These are phyloP conservation scores for Lachancea lanzarotensis DNA, from an alignment of 805 yeast genomes.

Conservation along the genomic window DNA sequence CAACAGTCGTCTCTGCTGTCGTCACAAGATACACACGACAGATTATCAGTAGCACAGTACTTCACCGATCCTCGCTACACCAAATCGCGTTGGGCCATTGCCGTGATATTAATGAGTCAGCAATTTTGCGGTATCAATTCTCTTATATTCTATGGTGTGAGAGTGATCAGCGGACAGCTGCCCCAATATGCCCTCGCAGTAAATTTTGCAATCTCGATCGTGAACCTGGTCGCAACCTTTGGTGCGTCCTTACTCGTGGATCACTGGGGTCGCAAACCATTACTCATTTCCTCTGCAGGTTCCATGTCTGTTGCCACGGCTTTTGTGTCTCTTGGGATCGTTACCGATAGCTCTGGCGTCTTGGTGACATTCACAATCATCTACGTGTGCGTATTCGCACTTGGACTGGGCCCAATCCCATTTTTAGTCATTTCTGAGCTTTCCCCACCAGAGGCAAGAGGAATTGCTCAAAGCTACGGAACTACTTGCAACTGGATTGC, in stretches of 20 bases:
- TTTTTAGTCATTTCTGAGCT: constrained; percentile 82
- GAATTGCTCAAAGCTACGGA: constrained; percentile 89
- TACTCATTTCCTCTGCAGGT: constrained; percentile 57
- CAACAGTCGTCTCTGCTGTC: constrained; percentile 3
- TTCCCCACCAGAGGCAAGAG: constrained; percentile 73
- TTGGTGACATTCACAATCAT: constrained; percentile 60
- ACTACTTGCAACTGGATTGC: constrained; percentile 88
- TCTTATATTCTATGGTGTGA: constrained; percentile 88
- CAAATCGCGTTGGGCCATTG: constrained; percentile 57
- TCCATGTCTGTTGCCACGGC: constrained; percentile 64
- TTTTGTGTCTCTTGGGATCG: constrained; percentile 61
- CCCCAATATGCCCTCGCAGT: constrained; percentile 67
- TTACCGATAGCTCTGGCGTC: constrained; percentile 38
- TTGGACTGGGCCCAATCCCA: constrained; percentile 95
- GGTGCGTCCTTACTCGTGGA: constrained; percentile 73
- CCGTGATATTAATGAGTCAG: constrained; percentile 73
- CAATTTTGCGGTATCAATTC: constrained; percentile 92
- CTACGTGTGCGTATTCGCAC: constrained; percentile 80
- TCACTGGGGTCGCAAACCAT: constrained; percentile 63
- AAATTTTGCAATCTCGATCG: constrained; percentile 68
- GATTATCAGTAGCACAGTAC: constrained; percentile 38
- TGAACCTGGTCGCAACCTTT: constrained; percentile 70
- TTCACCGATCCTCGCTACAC: constrained; percentile 44
- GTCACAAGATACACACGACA: neutral
- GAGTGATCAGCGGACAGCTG: constrained; percentile 62